These are phyloP conservation scores for Zalerion maritima DNA, from an alignment of 495 filamentous ascomycete genomes.

Conservation along the genomic window DNA sequence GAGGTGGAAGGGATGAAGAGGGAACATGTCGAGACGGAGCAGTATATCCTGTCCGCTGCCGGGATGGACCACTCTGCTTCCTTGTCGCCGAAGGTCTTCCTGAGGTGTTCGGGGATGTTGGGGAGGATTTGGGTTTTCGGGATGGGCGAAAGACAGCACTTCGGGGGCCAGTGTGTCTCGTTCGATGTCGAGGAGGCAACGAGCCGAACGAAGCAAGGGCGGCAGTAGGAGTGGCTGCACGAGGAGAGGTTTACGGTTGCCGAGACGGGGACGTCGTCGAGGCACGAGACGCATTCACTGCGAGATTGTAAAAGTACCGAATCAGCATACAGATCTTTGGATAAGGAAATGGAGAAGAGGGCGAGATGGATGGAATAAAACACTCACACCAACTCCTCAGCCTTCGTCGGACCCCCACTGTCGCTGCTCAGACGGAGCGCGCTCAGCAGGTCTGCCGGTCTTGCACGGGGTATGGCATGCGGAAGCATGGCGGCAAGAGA, in stretches of 20 bases:
- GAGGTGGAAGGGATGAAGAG: no score
- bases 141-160: constrained; percentile 28
- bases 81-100: constrained; percentile 13
- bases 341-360: not conserved
- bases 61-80: constrained; percentile 23
- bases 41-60: constrained; percentile 23
- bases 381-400: constrained; percentile 11
- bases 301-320: no score
- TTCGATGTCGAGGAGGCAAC: constrained; percentile 18
- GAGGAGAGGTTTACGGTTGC: no score
- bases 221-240: constrained; percentile 30
- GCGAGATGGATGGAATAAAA: not conserved
- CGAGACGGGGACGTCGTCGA: constrained; percentile 22
- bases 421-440: constrained; percentile 5
- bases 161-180: constrained; percentile 30
- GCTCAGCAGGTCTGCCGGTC: constrained; percentile 5
- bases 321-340: constrained; percentile 2
- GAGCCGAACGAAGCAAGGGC: constrained; percentile 24
- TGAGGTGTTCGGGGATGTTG: constrained; percentile 11
- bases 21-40: constrained; percentile 16
- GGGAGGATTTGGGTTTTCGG: constrained; percentile 16
- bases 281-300: constrained; percentile 30
- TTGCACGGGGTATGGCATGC: constrained; percentile 5
- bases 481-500: constrained; percentile 10
- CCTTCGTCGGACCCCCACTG: no score